phyloP scores from a whole-genome alignment of 805 yeast species.

The Teunomyces pallodes region DNA sequence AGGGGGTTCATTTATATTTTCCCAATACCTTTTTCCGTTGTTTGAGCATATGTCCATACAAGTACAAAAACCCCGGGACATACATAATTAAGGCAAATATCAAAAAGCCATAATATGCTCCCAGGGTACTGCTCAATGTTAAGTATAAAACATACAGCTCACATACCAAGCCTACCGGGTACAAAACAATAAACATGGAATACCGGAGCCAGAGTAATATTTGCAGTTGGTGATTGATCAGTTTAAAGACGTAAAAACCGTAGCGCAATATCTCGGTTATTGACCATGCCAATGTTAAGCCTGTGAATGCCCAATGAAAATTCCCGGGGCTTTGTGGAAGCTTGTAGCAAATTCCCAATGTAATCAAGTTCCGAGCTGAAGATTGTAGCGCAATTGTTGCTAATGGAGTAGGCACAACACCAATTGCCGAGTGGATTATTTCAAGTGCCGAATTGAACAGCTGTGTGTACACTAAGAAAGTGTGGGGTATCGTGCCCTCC shows the following conservation, averaged over 20 bases:
- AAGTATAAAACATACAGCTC: not conserved
- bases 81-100: constrained; percentile 22
- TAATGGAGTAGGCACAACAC: not conserved
- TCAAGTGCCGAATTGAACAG: not conserved
- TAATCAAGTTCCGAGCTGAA: not conserved
- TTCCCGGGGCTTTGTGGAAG: not conserved
- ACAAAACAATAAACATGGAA: not conserved
- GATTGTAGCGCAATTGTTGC: not conserved
- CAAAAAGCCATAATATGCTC: constrained; percentile 18
- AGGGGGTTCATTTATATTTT: not conserved
- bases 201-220: not conserved
- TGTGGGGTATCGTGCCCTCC: not conserved
- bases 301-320: not conserved
- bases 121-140: not conserved
- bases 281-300: not conserved
- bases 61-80: constrained; percentile 28
- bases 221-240: not conserved
- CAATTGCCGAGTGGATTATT: not conserved
- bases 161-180: not conserved
- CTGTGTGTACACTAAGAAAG: not conserved
- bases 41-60: constrained; percentile 29
- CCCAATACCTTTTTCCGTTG: constrained; percentile 24
- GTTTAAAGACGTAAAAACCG: not conserved
- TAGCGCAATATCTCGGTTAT: not conserved
- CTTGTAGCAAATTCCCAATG: not conserved